Evolutionary conservation across 495 filamentous ascomycete species (phyloP).

Genomic region (Penicillium crystallinum): DNA sequence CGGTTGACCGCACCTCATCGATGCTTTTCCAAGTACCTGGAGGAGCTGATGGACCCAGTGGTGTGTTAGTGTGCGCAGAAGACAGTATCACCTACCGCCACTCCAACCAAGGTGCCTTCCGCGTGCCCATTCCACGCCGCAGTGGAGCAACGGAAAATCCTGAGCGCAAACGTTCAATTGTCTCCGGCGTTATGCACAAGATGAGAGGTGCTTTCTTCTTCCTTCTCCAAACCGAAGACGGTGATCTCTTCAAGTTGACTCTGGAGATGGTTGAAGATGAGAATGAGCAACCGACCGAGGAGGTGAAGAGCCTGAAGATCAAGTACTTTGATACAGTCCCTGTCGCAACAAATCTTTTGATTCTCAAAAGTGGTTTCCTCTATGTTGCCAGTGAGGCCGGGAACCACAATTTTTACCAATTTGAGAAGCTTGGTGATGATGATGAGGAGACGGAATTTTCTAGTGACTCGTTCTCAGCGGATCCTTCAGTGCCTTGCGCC

Average conservation of each 20-base stretch:
- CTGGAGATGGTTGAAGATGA: slow-evolving; percentile 85
- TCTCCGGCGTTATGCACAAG: slow-evolving; percentile 92
- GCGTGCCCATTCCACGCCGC: slow-evolving; percentile 83
- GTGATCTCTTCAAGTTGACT: slow-evolving; percentile 94
- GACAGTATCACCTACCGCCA: slow-evolving; percentile 94
- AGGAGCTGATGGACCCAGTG: slow-evolving; percentile 87
- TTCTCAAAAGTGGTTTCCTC: slow-evolving; percentile 92
- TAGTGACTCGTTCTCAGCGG: slow-evolving; percentile 76
- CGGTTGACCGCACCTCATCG: slow-evolving; percentile 83
- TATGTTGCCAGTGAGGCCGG: slow-evolving; percentile 91
- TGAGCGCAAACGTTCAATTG: slow-evolving; percentile 77
- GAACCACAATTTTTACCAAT: slow-evolving; percentile 93
- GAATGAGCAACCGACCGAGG: slow-evolving; percentile 67
- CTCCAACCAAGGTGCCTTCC: slow-evolving; percentile 82
- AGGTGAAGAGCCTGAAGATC: slow-evolving; percentile 80
- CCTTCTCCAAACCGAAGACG: slow-evolving; percentile 90
- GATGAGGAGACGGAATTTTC: slow-evolving; percentile 80
- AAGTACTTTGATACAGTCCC: slow-evolving; percentile 98
- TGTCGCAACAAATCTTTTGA: slow-evolving; percentile 75
- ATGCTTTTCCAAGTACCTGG: slow-evolving; percentile 95
- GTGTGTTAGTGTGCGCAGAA: slow-evolving; percentile 89
- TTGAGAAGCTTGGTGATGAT: slow-evolving; percentile 96
- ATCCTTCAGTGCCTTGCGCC: slow-evolving; percentile 59
- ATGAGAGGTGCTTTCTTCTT: slow-evolving; percentile 98
- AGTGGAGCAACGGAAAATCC: slow-evolving; percentile 87